Evolutionary conservation across 345 rosid species (phyloP), one percentile per base, ranked within the genome.

Genomic region (Eutrema japonicum): DNA sequence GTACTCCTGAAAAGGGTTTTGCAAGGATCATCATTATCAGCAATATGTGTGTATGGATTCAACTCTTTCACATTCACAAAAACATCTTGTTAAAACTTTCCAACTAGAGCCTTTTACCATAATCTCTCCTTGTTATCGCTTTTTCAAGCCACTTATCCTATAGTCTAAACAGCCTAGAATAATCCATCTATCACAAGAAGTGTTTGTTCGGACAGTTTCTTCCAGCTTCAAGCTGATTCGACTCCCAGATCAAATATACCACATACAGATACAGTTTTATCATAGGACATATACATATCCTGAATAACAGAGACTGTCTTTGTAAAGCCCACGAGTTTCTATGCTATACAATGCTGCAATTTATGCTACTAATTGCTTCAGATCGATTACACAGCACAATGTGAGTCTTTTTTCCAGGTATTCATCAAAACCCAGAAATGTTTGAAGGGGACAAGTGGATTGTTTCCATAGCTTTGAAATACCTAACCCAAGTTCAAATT

Each of bases 1-100:
- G 81, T 91, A 94, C 64, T 94, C 98, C 97, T 91, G 85, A 70
- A 79, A 58, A 71, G 14, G 3, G 11, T 43, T 68, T 38, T 38
- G 8, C 60, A 56, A 43, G 11, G 29, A 60, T 51, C 65, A 50
- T 2, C 48, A 67, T 40, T 32, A 29, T n/a, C 32, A 64, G 27
- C 54, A 46, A 43, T n/a, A 49, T 64, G 12, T 64, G 12, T 38
- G 33, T 13, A 55, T 13, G n/a, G 33, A 43, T 65, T 55, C 35
- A 14, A 56, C 46, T 29, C 11, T n/a, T 35, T 36, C 35, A 53
- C 72, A 56, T 48, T 55, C 71, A 46, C 47, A 41, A 63, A 32
- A 51, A 51, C 58, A 48, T 12, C 55, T 48, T 37, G 7, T 1
- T 10, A 29, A 60, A 50, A 72, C n/a, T 18, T n/a, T 8, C 26